These are phyloP conservation scores for Inga laurina DNA, from an alignment of 306 rosid species.

Conservation along the genomic window DNA sequence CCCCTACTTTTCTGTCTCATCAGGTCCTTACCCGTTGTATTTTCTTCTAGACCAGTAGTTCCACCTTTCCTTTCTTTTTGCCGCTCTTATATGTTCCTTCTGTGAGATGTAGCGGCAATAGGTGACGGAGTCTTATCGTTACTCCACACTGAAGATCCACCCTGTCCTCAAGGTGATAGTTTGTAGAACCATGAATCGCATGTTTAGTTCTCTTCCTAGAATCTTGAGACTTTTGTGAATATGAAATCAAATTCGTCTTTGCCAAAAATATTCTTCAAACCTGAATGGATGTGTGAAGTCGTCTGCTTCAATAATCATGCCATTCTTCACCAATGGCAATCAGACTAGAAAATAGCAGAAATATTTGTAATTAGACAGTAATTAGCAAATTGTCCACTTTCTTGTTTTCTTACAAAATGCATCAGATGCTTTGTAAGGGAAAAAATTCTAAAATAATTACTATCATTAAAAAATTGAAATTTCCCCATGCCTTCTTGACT, in stretches of 20 bases:
- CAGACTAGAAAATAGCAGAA: too few species aligned
- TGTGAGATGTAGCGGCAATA: background rate
- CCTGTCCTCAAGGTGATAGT: background rate
- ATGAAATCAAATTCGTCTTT: background rate
- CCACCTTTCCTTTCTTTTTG: background rate
- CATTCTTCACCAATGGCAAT: background rate
- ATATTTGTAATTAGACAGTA: background rate
- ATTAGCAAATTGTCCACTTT: background rate
- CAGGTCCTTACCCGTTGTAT: background rate
- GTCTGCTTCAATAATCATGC: background rate
- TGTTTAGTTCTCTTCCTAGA: background rate
- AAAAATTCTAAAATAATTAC: background rate
- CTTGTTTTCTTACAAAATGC: background rate
- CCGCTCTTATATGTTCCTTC: background rate
- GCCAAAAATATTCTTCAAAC: background rate
- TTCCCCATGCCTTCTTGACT: background rate
- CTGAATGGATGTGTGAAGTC: background rate
- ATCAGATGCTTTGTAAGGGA: background rate
- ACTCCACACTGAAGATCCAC: background rate
- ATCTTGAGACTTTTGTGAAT: background rate
- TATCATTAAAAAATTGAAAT: background rate
- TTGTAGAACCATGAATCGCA: background rate
- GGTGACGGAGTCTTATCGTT: background rate
- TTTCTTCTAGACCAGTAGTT: background rate
- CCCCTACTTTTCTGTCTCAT: background rate